A percentile compares a stretch with the other conserved stretches of the same genome.
Evolutionary conservation across 2,329 filamentous ascomycete species (phyloP).

Genomic region (Cordyceps fumosorosea): DNA sequence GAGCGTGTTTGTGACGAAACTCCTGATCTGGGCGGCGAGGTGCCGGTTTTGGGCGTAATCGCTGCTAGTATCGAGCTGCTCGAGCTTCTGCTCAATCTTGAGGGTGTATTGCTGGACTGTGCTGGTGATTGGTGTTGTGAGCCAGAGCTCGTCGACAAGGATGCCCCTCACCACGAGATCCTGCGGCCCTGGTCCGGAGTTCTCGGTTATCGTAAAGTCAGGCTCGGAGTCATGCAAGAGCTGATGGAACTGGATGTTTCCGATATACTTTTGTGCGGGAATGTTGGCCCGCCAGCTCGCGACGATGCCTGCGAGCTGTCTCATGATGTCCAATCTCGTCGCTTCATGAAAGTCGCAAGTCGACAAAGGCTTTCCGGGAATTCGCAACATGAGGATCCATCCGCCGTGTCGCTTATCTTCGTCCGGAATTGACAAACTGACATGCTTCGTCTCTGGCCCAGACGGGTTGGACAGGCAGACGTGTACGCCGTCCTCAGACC

Average conservation of each 20-base stretch:
- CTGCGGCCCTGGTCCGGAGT: background rate
- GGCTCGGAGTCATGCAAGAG: background rate
- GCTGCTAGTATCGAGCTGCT: slow-evolving; percentile 6
- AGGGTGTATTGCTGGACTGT: slow-evolving; percentile 13
- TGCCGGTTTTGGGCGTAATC: slow-evolving; percentile 8
- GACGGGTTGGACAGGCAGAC: background rate
- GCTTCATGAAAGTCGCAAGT: slow-evolving; percentile 12
- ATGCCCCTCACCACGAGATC: slow-evolving; percentile 7
- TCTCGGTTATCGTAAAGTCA: background rate
- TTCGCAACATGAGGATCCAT: slow-evolving; percentile 19
- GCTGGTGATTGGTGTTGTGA: slow-evolving; percentile 13
- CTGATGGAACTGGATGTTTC: slow-evolving; percentile 14
- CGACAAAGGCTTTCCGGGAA: slow-evolving; percentile 14
- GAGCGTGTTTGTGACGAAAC: slow-evolving; percentile 9
- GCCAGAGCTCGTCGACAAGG: slow-evolving; percentile 12
- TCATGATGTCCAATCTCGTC: slow-evolving; percentile 9
- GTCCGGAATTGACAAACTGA: background rate
- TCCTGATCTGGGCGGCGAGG: background rate
- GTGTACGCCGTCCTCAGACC: slow-evolving; percentile 17
- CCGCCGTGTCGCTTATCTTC: slow-evolving; percentile 11
- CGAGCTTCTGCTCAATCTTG: slow-evolving; percentile 13
- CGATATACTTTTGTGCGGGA: slow-evolving; percentile 15
- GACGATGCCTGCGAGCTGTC: slow-evolving; percentile 17
- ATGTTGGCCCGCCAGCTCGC: slow-evolving; percentile 16
- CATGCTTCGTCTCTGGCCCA: background rate